Evolutionary conservation across 352 stramenopile genomes (phyloP).

Genomic region (Saprolegnia parasitica): DNA sequence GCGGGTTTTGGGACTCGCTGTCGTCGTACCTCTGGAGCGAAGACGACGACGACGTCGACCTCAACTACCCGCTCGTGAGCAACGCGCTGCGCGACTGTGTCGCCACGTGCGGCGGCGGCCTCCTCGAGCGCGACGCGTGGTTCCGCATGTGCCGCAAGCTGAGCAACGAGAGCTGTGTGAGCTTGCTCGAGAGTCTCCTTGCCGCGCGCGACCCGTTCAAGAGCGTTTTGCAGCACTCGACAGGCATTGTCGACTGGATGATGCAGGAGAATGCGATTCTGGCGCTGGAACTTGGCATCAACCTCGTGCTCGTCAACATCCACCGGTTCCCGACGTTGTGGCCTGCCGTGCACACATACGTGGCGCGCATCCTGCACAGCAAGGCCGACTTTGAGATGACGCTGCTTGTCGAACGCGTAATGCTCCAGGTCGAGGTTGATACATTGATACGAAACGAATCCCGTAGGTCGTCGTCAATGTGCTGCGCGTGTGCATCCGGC

Average conservation of each 20-base stretch:
- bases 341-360: constrained; percentile 78
- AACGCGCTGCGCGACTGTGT: constrained; percentile 74
- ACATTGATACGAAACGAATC: neutral
- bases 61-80: constrained; percentile 76
- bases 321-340: constrained; percentile 73
- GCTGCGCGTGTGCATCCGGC: constrained; percentile 73
- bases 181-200: constrained; percentile 69
- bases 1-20: constrained; percentile 63
- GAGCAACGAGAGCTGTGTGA: constrained; percentile 52
- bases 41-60: constrained; percentile 63
- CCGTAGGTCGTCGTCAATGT: constrained; percentile 62
- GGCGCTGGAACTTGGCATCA: constrained; percentile 77
- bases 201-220: constrained; percentile 75
- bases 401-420: constrained; percentile 71
- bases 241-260: constrained; percentile 60
- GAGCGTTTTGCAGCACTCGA: constrained; percentile 53
- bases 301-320: constrained; percentile 81
- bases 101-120: constrained; percentile 54
- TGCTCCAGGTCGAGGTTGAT: no score
- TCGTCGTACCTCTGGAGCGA: constrained; percentile 82
- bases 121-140: constrained; percentile 85
- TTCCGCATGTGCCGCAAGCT: constrained; percentile 75
- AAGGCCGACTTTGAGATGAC: constrained; percentile 67
- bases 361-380: constrained; percentile 65
- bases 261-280: constrained; percentile 86